Conservation (phyloP, 2,329 filamentous ascomycete species). For the Pseudomassariella vexata region DNA sequence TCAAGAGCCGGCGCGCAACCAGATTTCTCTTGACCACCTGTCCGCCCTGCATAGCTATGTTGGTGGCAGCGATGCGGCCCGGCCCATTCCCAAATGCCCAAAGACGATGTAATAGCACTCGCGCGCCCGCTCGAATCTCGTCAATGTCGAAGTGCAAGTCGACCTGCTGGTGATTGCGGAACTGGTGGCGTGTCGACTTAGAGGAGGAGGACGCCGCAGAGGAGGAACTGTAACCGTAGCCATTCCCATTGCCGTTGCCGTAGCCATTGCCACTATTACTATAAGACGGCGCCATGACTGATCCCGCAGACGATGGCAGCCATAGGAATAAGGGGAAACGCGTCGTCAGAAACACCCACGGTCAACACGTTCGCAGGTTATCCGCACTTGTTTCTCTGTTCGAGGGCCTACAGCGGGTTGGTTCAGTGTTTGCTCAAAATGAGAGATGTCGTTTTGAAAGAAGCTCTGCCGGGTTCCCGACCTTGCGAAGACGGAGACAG, state of each 20-base stretch:
- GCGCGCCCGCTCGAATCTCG: slow-evolving; percentile 25
- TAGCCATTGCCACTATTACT: slow-evolving; percentile 17
- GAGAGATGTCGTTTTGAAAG: no score
- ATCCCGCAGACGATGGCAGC: no score
- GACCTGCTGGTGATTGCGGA: slow-evolving; percentile 16
- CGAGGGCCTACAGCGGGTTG: no score
- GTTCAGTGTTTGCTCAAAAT: no score
- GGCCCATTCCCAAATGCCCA: slow-evolving; percentile 36
- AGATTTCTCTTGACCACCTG: slow-evolving; percentile 39
- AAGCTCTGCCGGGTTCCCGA: no score
- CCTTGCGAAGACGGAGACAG: no score
- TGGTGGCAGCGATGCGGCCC: slow-evolving; percentile 29
- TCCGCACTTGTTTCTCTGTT: no score
- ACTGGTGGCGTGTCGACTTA: slow-evolving; percentile 12
- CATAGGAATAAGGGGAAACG: no score
- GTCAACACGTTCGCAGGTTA: no score
- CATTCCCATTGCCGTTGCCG: slow-evolving; percentile 16
- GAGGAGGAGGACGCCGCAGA: slow-evolving; percentile 9
- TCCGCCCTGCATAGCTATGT: slow-evolving; percentile 20
- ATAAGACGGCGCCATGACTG: slow-evolving; percentile 35
- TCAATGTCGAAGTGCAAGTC: slow-evolving; percentile 30
- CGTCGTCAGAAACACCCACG: no score
- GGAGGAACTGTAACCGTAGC: slow-evolving; percentile 12
- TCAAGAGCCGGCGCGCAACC: slow-evolving; percentile 45
- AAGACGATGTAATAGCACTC: slow-evolving; percentile 23